Conservation (phyloP, 2,329 filamentous ascomycete species). For the Fusarium zealandicum region DNA sequence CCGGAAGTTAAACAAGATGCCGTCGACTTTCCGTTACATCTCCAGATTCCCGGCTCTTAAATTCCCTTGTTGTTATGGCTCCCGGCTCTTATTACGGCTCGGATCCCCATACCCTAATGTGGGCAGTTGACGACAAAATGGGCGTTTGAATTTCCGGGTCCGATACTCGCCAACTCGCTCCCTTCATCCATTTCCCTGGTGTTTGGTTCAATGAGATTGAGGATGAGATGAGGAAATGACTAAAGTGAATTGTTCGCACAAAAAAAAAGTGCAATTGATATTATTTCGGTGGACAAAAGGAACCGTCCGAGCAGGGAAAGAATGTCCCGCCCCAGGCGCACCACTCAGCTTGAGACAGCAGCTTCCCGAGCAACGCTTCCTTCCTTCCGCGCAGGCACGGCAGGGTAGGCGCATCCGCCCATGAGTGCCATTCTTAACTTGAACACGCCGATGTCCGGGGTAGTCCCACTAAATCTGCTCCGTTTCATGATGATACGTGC, state of each 20-base stretch:
- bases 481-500: background rate
- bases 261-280: conserved; percentile 5
- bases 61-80: conserved; percentile 2
- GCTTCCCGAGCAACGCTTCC: background rate
- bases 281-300: conserved; percentile 32
- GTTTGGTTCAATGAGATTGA: background rate
- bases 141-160: background rate
- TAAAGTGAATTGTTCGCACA: background rate
- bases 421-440: conserved; percentile 22
- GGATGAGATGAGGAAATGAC: conserved; percentile 3
- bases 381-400: too few species aligned
- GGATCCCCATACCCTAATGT: conserved; percentile 20
- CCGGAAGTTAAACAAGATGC: conserved; percentile 10
- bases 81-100: conserved; percentile 13
- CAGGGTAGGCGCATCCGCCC: conserved; percentile 8
- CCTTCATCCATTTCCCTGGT: background rate
- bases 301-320: conserved; percentile 22
- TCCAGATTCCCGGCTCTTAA: conserved; percentile 9
- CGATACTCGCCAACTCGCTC: background rate
- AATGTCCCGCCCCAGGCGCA: conserved; percentile 35
- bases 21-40: background rate
- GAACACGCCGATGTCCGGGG: conserved; percentile 43
- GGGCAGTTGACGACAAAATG: background rate
- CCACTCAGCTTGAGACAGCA: conserved; percentile 34
- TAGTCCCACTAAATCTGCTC: conserved; percentile 35